Percentiles rank a stretch among this genome's conserved stretches.
Evolutionary conservation across 208 protist genomes (phyloP).

Genomic region (Acanthamoeba healyi): DNA sequence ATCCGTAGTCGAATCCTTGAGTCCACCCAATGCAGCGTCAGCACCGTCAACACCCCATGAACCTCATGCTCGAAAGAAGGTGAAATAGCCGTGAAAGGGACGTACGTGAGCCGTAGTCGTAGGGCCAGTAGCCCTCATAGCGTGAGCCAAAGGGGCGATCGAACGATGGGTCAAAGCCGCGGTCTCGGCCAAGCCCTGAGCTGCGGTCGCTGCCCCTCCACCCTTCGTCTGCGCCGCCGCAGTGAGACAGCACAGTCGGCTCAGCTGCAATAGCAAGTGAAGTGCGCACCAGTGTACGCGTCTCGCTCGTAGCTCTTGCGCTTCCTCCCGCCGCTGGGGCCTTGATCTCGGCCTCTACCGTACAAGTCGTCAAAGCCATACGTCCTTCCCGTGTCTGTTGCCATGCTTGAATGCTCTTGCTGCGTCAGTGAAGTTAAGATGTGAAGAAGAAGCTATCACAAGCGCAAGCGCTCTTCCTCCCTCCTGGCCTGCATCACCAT

Average conservation of each 20-base stretch:
- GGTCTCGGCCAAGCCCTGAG: background rate
- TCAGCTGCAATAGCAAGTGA: background rate
- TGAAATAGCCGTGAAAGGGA: too few relatives aligned
- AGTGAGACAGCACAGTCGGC: background rate
- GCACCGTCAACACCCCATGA: too few relatives aligned
- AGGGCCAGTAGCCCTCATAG: too few relatives aligned
- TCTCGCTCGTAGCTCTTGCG: constrained; percentile 33
- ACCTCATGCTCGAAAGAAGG: too few relatives aligned
- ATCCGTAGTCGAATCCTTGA: background rate
- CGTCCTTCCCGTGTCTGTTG: background rate
- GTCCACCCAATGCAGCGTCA: too few relatives aligned
- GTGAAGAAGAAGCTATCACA: too few relatives aligned
- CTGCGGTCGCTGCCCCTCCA: background rate
- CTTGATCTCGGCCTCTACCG: background rate
- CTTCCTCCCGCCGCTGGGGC: background rate
- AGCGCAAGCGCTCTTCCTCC: too few relatives aligned
- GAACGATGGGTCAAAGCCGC: too few relatives aligned
- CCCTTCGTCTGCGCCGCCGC: too few relatives aligned
- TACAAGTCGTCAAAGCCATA: background rate
- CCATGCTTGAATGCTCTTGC: background rate
- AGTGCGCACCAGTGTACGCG: background rate
- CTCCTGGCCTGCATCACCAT: too few relatives aligned
- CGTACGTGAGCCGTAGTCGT: too few relatives aligned
- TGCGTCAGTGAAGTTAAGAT: background rate
- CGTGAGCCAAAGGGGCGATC: too few relatives aligned